Evolutionary conservation across 495 filamentous ascomycete species (phyloP), one percentile per base, ranked within the genome.

Genomic region (Aspergillus baeticus): DNA sequence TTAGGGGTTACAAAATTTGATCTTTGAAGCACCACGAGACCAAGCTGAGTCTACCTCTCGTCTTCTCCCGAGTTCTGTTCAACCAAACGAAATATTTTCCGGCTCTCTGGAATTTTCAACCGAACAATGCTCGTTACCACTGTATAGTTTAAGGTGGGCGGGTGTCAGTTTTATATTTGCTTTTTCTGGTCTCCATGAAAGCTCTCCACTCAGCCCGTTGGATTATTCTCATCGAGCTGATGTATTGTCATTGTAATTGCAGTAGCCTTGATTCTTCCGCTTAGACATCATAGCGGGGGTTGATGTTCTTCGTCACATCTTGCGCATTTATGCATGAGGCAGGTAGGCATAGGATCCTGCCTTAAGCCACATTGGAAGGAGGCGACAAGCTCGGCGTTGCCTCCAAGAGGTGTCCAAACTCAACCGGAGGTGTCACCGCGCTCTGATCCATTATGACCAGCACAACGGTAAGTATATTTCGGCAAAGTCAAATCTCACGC

Each of bases 11-110:
- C 42, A 21, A 42, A 31, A 31, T 49, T 31, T 47, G 45, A 35
- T 34, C 11, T 45, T 31, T 43, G 41, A 51, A 52, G 46, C 45
- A 55, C 54, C 45, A 51, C 31, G 31, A 51, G 57, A 52, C 43
- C 45, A 55, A 8, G 11, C 17, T 42, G 23, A 38, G 38, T 53
- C 42, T 42, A 31, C 23, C 1, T 48, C 23, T 17, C 29, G 34
- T 13, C 14, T 49, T 17, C 50, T 42, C 20, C 8, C 29, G 14
- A 22, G 26, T 3, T 15, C 21, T 48, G 13, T 15, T 47, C 3
- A 14, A 23, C 23, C 31, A 29, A 23, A 36, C 15, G 26, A 26
- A 20, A 36, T 46, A 7, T 36, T 49, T 21, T 36, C 15, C 31
- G 31, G 20, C 7, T 43, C 18, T n/a, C 18, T 6, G 41, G 41